Evolutionary conservation across 306 rosid genomes (phyloP).

Genomic region (Mucuna pruriens): DNA sequence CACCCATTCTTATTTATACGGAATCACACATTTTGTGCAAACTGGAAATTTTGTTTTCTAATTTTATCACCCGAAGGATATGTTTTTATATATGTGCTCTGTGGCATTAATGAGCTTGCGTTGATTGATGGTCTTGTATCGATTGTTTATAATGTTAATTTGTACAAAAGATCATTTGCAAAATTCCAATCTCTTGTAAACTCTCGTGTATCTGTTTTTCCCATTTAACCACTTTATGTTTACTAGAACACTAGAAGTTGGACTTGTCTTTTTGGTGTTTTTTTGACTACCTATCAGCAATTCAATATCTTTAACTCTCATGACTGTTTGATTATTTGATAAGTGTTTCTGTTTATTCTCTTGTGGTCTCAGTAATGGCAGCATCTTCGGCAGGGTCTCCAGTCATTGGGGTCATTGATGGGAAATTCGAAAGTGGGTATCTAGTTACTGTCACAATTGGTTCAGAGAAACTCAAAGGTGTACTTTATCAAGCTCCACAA

Average conservation of each 20-base stretch:
- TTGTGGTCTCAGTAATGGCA: conserved; percentile 42
- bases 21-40: background rate
- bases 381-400: conserved; percentile 47
- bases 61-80: background rate
- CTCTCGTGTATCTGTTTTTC: background rate
- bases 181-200: background rate
- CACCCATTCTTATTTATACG: background rate
- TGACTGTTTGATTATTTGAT: conserved; percentile 4
- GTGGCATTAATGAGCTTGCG: background rate
- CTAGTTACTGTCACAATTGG: conserved; percentile 84
- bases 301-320: background rate
- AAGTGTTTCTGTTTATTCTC: background rate
- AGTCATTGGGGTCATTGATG: conserved; percentile 83
- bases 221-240: background rate
- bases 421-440: conserved; percentile 91
- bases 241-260: background rate
- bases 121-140: background rate
- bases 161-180: background rate
- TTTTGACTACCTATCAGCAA: background rate
- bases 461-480: conserved; percentile 77
- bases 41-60: background rate
- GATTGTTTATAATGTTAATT: background rate
- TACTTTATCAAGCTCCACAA: conserved; percentile 70
- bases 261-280: background rate
- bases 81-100: background rate